These are phyloP conservation scores for Phytopythium aichiense DNA, from an alignment of 352 stramenopile genomes.

Conservation along the genomic window DNA sequence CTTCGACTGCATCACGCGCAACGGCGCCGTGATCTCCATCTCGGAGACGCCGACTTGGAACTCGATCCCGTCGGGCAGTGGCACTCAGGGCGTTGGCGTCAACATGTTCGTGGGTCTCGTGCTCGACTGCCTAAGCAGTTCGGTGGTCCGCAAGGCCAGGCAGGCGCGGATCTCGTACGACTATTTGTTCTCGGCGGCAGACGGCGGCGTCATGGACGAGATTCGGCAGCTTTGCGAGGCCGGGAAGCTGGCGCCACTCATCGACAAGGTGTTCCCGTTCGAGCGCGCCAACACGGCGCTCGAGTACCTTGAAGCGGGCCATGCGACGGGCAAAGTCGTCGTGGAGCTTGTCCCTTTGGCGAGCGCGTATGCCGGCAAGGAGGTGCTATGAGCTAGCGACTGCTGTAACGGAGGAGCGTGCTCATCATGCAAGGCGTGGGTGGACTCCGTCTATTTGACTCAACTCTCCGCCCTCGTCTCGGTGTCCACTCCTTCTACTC, in stretches of 20 bases:
- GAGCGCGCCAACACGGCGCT: conserved; percentile 58
- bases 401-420: no score
- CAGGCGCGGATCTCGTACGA: conserved; percentile 51
- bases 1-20: conserved; percentile 55
- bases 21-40: conserved; percentile 58
- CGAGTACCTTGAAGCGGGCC: conserved; percentile 59
- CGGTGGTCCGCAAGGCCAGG: conserved; percentile 44
- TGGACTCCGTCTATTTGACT: background rate
- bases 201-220: conserved; percentile 45
- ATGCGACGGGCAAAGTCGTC: conserved; percentile 63
- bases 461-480: background rate
- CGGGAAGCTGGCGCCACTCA: conserved; percentile 39
- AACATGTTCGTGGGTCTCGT: conserved; percentile 44
- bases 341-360: conserved; percentile 33
- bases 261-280: conserved; percentile 70
- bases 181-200: conserved; percentile 40
- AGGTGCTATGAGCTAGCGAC: background rate
- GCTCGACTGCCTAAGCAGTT: conserved; percentile 59
- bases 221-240: conserved; percentile 42
- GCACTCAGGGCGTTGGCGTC: conserved; percentile 29
- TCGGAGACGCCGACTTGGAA: conserved; percentile 44
- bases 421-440: no score
- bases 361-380: conserved; percentile 11
- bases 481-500: background rate
- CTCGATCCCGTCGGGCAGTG: conserved; percentile 22